A percentile compares a stretch with the other conserved stretches of the same genome.
Evolutionary conservation across 352 stramenopile species (phyloP).

Genomic region (Pythium aphanidermatum): DNA sequence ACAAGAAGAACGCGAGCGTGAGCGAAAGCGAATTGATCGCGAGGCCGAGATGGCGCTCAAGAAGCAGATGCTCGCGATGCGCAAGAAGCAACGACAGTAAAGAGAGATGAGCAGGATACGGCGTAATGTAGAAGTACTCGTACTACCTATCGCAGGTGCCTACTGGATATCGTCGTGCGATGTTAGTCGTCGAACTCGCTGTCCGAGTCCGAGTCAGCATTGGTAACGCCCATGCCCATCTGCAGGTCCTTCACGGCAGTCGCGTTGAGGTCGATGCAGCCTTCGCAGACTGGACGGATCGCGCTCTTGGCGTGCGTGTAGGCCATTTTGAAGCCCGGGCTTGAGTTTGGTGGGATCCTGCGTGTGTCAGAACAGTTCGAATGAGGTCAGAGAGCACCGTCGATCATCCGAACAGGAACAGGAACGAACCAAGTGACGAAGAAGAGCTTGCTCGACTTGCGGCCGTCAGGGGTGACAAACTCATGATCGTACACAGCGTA

Average conservation of each 20-base stretch:
- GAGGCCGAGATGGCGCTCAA: slow-evolving; percentile 68
- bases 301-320: slow-evolving; percentile 85
- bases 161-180: neutral
- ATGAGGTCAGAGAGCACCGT: neutral
- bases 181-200: slow-evolving; percentile 78
- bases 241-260: slow-evolving; percentile 70
- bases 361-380: neutral
- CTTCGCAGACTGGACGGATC: slow-evolving; percentile 70
- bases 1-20: slow-evolving; percentile 42
- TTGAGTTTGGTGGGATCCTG: slow-evolving; percentile 74
- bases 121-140: too few species aligned
- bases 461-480: slow-evolving; percentile 61
- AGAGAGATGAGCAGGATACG: too few species aligned
- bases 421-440: slow-evolving; percentile 69
- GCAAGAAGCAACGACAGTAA: slow-evolving; percentile 54
- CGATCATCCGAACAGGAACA: neutral
- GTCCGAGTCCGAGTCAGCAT: slow-evolving; percentile 69
- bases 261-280: slow-evolving; percentile 75
- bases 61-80: slow-evolving; percentile 76
- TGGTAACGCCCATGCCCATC: slow-evolving; percentile 50
- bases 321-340: slow-evolving; percentile 83
- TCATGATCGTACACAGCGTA: slow-evolving; percentile 89
- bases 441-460: slow-evolving; percentile 85
- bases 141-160: too few species aligned
- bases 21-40: slow-evolving; percentile 58